Conservation (phyloP, 148 eudicot species). For the Rhododendron ovatum region DNA sequence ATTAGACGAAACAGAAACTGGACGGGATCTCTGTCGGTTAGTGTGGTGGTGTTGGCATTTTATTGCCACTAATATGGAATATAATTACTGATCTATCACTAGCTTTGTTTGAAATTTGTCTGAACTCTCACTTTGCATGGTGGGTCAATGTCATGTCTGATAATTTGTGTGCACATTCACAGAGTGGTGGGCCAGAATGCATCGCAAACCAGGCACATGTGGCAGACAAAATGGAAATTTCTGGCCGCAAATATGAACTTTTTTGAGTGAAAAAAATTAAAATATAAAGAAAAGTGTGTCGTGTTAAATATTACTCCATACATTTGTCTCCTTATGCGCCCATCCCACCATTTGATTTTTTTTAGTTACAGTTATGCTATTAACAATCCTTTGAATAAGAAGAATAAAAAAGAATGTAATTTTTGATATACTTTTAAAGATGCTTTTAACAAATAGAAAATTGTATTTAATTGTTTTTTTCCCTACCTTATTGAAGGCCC, state of each 20-base stretch:
- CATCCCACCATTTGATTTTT: background rate
- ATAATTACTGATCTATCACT: background rate
- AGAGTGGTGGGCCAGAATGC: background rate
- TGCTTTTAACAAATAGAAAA: too few species aligned
- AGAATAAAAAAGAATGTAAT: too few species aligned
- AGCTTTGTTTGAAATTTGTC: background rate
- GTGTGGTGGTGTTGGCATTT: too few species aligned
- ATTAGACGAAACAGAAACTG: too few species aligned
- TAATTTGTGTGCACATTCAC: background rate
- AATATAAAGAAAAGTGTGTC: background rate
- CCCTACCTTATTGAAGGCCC: too few species aligned
- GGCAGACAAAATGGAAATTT: constrained; percentile 5
- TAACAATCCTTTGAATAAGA: too few species aligned
- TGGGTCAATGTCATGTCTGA: constrained; percentile 9
- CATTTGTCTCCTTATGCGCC: background rate
- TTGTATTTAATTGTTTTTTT: too few species aligned
- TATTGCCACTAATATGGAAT: background rate
- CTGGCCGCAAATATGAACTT: background rate
- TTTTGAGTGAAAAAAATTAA: too few species aligned
- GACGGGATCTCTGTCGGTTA: too few species aligned
- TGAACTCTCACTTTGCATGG: background rate
- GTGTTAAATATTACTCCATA: background rate
- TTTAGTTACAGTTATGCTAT: too few species aligned
- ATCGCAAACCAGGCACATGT: background rate
- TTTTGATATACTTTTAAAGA: too few species aligned